Conservation (phyloP, 306 rosid species). For the Oemleria cerasiformis region DNA sequence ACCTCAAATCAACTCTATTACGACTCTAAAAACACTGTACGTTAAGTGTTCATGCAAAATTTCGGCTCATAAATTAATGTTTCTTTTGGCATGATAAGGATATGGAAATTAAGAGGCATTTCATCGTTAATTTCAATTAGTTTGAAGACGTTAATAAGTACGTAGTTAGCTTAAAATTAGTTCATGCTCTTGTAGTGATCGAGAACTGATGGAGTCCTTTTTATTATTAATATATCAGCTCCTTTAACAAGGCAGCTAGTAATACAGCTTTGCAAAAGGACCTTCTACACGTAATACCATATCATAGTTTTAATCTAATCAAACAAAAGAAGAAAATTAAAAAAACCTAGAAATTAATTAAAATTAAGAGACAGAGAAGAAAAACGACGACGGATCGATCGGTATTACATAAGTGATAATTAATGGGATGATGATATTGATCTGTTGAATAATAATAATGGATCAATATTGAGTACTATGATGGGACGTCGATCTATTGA, state of each 20-base stretch:
- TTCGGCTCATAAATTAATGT: too few species aligned
- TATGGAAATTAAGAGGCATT: too few species aligned
- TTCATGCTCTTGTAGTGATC: too few species aligned
- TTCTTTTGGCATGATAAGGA: too few species aligned
- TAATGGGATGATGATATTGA: too few species aligned
- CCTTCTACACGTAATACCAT: not conserved
- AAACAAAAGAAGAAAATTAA: not conserved
- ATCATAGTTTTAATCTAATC: not conserved
- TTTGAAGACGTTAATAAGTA: too few species aligned
- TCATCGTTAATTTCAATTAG: too few species aligned
- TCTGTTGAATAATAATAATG: too few species aligned
- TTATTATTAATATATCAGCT: not conserved
- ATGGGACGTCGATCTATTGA: conserved; percentile 43
- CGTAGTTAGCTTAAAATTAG: too few species aligned
- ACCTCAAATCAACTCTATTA: too few species aligned
- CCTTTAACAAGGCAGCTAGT: not conserved
- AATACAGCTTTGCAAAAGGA: not conserved
- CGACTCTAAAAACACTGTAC: too few species aligned
- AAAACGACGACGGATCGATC: not conserved
- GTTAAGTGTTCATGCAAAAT: too few species aligned
- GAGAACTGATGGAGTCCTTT: not conserved
- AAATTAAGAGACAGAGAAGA: not conserved
- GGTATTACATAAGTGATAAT: not conserved
- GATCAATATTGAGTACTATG: not conserved
- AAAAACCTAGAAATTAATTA: not conserved